Conservation (phyloP, 2,329 filamentous ascomycete species). For the Orbilia brochopaga region DNA sequence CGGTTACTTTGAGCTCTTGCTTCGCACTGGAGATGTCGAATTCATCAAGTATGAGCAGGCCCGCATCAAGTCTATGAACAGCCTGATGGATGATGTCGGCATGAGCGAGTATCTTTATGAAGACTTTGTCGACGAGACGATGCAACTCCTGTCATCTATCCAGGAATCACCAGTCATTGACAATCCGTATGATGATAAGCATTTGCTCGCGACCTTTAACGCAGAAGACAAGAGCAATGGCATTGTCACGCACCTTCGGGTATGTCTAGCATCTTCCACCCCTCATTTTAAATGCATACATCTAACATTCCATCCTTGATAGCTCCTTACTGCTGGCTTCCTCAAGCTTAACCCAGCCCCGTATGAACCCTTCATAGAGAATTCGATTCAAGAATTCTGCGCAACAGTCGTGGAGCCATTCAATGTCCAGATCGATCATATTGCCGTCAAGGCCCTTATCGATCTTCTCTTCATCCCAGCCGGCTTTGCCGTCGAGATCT, state of each 20-base stretch:
- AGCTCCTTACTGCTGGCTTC: conserved; percentile 82
- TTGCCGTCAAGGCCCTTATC: conserved; percentile 79
- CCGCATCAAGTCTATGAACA: conserved; percentile 74
- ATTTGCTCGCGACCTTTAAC: conserved; percentile 76
- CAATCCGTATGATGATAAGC: conserved; percentile 64
- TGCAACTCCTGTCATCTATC: conserved; percentile 71
- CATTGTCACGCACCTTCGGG: conserved; percentile 83
- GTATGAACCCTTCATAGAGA: conserved; percentile 75
- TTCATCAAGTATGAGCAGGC: conserved; percentile 73
- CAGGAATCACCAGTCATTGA: conserved; percentile 63
- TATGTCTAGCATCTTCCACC: conserved; percentile 55
- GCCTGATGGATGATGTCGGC: conserved; percentile 72
- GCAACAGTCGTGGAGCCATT: conserved; percentile 73
- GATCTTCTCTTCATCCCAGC: conserved; percentile 80
- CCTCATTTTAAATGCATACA: conserved; percentile 4
- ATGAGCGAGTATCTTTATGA: conserved; percentile 74
- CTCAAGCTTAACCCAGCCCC: conserved; percentile 74
- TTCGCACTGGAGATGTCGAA: conserved; percentile 69
- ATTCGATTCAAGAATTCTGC: conserved; percentile 72
- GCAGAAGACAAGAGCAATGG: conserved; percentile 69
- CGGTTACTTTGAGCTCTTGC: conserved; percentile 85
- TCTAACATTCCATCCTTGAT: conserved; percentile 56
- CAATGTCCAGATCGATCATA: conserved; percentile 84
- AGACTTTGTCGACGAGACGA: conserved; percentile 80
- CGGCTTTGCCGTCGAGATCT: conserved; percentile 80